A percentile compares a stretch with the other conserved stretches of the same genome.
phyloP scores from a whole-genome alignment of 768 basidiomycete species.

The Auriscalpium microsporum region DNA sequence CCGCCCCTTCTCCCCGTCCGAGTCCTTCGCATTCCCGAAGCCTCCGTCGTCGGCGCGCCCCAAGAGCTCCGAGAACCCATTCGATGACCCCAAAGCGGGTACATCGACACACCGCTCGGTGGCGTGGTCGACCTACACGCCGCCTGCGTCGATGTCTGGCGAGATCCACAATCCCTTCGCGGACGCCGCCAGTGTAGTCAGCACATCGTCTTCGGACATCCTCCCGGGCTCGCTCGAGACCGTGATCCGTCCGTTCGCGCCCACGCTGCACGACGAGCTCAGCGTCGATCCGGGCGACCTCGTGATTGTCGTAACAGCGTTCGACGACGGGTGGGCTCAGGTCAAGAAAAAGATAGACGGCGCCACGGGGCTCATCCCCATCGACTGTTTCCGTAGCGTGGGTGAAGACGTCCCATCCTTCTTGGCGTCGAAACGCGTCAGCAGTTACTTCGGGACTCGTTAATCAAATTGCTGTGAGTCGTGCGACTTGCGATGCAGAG shows the following conservation, averaged over 20 bases:
- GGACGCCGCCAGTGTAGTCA: slow-evolving; percentile 15
- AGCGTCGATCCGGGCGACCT: slow-evolving; percentile 39
- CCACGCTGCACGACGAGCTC: slow-evolving; percentile 54
- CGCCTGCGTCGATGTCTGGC: not conserved
- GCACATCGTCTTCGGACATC: slow-evolving; percentile 6
- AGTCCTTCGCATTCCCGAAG: slow-evolving; percentile 61
- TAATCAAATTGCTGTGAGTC: too few species aligned
- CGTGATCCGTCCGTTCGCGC: slow-evolving; percentile 47
- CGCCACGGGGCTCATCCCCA: slow-evolving; percentile 50
- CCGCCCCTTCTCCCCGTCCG: slow-evolving; percentile 57
- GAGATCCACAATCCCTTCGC: slow-evolving; percentile 19
- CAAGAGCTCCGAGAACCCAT: not conserved
- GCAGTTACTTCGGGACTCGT: slow-evolving; percentile 20
- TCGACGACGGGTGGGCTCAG: slow-evolving; percentile 66
- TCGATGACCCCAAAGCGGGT: not conserved
- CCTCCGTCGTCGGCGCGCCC: slow-evolving; percentile 31
- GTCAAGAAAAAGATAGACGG: slow-evolving; percentile 34
- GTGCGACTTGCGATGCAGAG: too few species aligned
- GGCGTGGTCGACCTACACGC: not conserved
- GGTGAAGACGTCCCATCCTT: slow-evolving; percentile 41
- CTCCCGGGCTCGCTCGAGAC: slow-evolving; percentile 37
- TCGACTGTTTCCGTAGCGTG: slow-evolving; percentile 54
- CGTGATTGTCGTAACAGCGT: slow-evolving; percentile 45
- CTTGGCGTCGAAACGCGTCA: slow-evolving; percentile 40
- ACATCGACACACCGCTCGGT: not conserved